Percentiles rank a stretch among this genome's conserved stretches.
phyloP scores from a whole-genome alignment of 352 stramenopile species.

The Pythium plurisporium region DNA sequence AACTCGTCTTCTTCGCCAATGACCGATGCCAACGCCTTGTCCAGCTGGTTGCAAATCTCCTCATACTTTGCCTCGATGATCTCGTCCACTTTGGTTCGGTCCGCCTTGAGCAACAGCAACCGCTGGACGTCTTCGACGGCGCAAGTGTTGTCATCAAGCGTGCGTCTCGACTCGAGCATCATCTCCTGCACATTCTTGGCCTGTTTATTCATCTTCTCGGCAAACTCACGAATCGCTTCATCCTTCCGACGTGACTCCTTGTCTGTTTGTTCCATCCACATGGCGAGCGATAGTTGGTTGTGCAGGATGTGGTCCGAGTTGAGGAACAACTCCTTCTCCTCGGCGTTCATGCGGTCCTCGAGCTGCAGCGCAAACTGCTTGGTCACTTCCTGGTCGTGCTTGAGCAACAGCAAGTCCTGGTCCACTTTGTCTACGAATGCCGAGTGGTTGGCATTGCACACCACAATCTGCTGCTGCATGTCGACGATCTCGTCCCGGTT shows the following conservation, averaged over 20 bases:
- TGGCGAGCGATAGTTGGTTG: slow-evolving; percentile 65
- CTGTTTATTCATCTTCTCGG: slow-evolving; percentile 79
- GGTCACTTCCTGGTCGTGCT: slow-evolving; percentile 65
- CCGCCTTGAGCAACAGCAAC: slow-evolving; percentile 70
- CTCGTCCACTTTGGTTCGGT: slow-evolving; percentile 80
- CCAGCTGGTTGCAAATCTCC: slow-evolving; percentile 89
- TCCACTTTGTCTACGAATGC: slow-evolving; percentile 51
- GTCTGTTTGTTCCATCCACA: slow-evolving; percentile 75
- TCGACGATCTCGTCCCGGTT: slow-evolving; percentile 50
- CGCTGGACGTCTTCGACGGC: slow-evolving; percentile 81
- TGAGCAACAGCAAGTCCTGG: slow-evolving; percentile 42
- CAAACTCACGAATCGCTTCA: slow-evolving; percentile 73
- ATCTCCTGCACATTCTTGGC: slow-evolving; percentile 80
- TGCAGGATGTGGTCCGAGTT: slow-evolving; percentile 79
- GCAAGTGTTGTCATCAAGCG: slow-evolving; percentile 81
- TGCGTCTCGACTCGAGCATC: slow-evolving; percentile 79
- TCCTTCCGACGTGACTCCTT: slow-evolving; percentile 70
- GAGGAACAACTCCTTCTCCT: slow-evolving; percentile 78
- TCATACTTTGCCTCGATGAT: slow-evolving; percentile 90
- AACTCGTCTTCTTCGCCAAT: slow-evolving; percentile 88
- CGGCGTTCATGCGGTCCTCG: slow-evolving; percentile 78
- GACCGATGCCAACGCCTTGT: slow-evolving; percentile 81
- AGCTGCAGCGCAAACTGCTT: slow-evolving; percentile 83
- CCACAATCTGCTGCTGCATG: slow-evolving; percentile 46
- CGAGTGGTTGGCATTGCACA: slow-evolving; percentile 33